Evolutionary conservation across 306 rosid genomes (phyloP), one percentile per base, ranked within the genome.

Genomic region (Rubus idaeus): DNA sequence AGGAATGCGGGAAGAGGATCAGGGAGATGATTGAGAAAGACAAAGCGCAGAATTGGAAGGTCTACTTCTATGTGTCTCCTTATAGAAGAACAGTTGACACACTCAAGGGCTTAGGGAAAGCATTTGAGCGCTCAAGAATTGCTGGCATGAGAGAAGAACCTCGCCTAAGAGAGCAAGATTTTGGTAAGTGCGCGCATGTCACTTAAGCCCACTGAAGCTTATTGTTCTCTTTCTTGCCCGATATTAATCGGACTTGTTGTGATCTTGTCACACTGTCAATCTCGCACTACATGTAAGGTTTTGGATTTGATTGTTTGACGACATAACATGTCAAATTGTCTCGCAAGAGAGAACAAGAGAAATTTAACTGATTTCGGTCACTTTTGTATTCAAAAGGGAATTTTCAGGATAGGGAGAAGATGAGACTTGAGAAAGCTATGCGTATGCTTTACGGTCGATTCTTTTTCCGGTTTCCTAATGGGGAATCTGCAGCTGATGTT

Each of bases 401-500:
- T 50, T 94, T 94, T 78, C 98, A 94, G 80, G 88, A 91, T 39
- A 89, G 93, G 83, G 97, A 94, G 86, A 86, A 52, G 73, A 94
- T 94, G 98, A 63, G 85, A 83, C 66, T 64, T 39, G 89, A 89
- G 73, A 91, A 91, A 53, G 84, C 71, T 2, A 58, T 79, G 17
- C 87, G 98, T 14, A 40, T 76, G 77, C 87, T 71, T 41, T 94
- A 91, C 68, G 98, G 98, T n/a, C 89, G 97, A 16, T 91, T 94
- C 91, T 94, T 94, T 82, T 94, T 86, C 58, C 88, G 98, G 47
- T 94, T 94, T 82, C 96, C 98, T 0, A 62, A 94, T 52, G 98
- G 97, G 26, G 97, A 94, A 84, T 94, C 97, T 2, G 97, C 98
- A 1, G 97, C 97, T 12, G 98, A 94, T 85, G 98, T 94, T 64